These are phyloP conservation scores for Pseudogymnoascus sp. DNA, from an alignment of 2,329 filamentous ascomycete species.

Conservation along the genomic window DNA sequence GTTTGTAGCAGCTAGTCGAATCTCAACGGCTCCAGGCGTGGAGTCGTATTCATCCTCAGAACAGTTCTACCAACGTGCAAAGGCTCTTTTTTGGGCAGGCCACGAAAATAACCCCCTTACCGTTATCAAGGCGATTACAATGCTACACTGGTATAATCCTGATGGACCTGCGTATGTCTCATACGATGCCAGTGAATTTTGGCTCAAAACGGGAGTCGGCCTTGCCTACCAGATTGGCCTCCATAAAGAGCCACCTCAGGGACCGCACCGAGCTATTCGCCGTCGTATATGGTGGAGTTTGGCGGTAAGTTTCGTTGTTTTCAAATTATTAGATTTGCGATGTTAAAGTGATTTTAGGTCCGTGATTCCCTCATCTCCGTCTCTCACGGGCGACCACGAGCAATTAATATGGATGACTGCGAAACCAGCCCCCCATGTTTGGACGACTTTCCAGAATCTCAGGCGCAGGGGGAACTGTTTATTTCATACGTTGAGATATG, in stretches of 20 bases:
- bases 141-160: constrained; percentile 30
- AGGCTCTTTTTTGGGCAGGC: constrained; percentile 27
- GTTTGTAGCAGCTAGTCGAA: neutral
- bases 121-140: constrained; percentile 26
- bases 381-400: neutral
- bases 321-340: neutral
- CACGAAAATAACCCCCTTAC: constrained; percentile 27
- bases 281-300: neutral
- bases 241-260: neutral
- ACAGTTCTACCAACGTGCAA: constrained; percentile 25
- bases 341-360: neutral
- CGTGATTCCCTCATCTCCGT: neutral
- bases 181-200: neutral
- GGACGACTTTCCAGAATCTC: constrained; percentile 1
- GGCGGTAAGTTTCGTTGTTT: neutral
- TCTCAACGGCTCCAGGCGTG: neutral
- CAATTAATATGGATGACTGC: neutral
- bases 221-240: neutral
- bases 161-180: constrained; percentile 28
- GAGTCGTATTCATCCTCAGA: neutral
- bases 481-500: constrained; percentile 6
- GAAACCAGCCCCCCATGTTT: neutral
- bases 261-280: neutral
- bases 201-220: neutral
- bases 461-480: neutral